A percentile compares a stretch with the other conserved stretches of the same genome.
These are phyloP conservation scores for Lanmaoa pseudosensibilis DNA, from an alignment of 768 basidiomycete species.

Conservation along the genomic window DNA sequence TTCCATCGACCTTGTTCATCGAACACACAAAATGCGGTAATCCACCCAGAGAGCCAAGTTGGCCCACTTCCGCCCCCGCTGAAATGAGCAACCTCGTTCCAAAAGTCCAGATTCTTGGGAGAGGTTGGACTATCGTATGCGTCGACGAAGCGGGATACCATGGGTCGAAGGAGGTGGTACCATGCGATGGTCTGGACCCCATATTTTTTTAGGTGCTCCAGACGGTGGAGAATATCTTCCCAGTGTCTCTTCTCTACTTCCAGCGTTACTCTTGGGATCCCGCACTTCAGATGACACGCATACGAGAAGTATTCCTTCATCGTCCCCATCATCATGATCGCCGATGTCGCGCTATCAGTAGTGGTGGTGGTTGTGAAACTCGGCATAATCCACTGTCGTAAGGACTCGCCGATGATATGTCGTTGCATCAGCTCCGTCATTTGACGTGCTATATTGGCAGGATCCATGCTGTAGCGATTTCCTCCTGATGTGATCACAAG, in stretches of 20 bases:
- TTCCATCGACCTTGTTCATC: background rate
- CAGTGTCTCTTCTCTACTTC: constrained; percentile 28
- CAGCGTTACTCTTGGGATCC: no score
- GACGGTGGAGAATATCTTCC: constrained; percentile 32
- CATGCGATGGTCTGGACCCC: constrained; percentile 26
- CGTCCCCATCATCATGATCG: background rate
- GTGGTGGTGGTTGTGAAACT: background rate
- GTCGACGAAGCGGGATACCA: constrained; percentile 28
- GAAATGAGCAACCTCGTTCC: constrained; percentile 10
- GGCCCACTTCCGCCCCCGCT: background rate
- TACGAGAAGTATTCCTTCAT: background rate
- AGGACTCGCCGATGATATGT: background rate
- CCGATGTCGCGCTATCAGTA: background rate
- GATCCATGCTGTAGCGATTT: constrained; percentile 25
- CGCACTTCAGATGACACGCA: no score
- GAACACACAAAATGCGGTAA: background rate
- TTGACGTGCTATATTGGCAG: constrained; percentile 14
- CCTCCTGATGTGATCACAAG: constrained; percentile 16
- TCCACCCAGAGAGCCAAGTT: background rate
- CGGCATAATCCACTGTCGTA: background rate
- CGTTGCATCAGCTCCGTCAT: background rate
- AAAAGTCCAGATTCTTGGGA: constrained; percentile 11
- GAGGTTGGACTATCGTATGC: constrained; percentile 28
- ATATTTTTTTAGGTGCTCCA: constrained; percentile 30
- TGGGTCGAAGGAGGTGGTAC: constrained; percentile 28